Base-by-base conservation (phyloP, 2,329 filamentous ascomycete genomes). In the Dothistroma pini region DNA sequence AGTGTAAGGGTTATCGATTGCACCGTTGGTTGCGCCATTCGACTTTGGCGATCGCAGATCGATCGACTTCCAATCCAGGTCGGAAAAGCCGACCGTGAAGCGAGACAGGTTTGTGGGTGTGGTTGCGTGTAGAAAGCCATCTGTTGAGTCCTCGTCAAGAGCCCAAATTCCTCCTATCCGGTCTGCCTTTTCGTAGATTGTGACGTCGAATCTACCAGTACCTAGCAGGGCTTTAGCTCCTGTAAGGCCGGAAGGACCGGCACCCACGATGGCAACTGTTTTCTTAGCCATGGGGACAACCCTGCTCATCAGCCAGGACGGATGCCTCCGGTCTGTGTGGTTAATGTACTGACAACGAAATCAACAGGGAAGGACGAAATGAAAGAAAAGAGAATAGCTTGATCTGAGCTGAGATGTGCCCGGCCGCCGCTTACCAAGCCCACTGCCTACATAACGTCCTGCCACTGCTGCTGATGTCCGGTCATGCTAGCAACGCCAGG, bases 131-230 rank as follows among this genome's bases (percentile, higher is more conserved):
- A 89, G 81, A 9, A 88, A 88, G 1, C 78, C 76, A 38, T 58
- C 58, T 16, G 58, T 49, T 7, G 67, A 65, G 8, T 59, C 22
- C 48, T 71, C 69, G 16, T 70, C 66, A 12, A 74, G 67, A 3
- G 88, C 87, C 91, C 91, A 96, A n/a, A 95, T 83, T 0, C 91
- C 91, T 11, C 90, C 91, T 16, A 93, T 81, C 44, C 84, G 81
- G 35, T 80, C 70, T 52, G 86, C 82, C 16, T 82, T 77, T 54
- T 96, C 91, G 69, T 89, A 90, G 25, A 96, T 74, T 2, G 84
- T 88, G 53, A 93, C 87, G 5, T 80, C 77, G 76, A 90, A 93
- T 6, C 79, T 77, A 1, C 75, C 73, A 80, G 75, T 86, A 80
- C 63, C 70, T 9, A 91, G 80, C 31, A 95, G 79, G 0, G 87